Conservation (phyloP, 768 basidiomycete species). For the Vararia minispora region DNA sequence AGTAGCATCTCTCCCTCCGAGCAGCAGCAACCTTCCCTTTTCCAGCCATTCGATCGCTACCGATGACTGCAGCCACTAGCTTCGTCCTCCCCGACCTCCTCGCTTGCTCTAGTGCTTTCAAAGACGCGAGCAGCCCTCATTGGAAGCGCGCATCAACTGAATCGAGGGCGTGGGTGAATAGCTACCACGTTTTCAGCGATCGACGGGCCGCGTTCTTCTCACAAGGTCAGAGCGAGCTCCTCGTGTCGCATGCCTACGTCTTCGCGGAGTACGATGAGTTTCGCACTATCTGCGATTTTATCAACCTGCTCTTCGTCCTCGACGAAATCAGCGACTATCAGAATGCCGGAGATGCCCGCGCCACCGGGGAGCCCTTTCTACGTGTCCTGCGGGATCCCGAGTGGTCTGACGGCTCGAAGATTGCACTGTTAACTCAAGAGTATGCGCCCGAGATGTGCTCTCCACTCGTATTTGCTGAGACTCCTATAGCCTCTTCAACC, state of each 20-base stretch:
- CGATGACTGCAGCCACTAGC: slow-evolving; percentile 8
- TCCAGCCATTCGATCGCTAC: too few species aligned
- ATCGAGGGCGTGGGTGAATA: slow-evolving; percentile 52
- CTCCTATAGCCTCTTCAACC: slow-evolving; percentile 37
- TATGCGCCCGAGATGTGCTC: slow-evolving; percentile 14
- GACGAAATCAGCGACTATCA: slow-evolving; percentile 66
- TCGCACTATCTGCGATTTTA: slow-evolving; percentile 51
- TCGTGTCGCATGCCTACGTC: slow-evolving; percentile 50
- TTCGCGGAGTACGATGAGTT: slow-evolving; percentile 47
- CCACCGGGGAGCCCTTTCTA: slow-evolving; percentile 40
- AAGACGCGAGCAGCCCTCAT: slow-evolving; percentile 43
- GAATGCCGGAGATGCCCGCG: slow-evolving; percentile 39
- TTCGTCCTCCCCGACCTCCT: slow-evolving; percentile 50
- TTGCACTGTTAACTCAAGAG: slow-evolving; percentile 54
- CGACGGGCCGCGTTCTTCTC: slow-evolving; percentile 54
- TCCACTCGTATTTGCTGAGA: background rate
- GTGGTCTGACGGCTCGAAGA: slow-evolving; percentile 44
- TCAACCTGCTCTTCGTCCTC: slow-evolving; percentile 54
- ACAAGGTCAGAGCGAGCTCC: slow-evolving; percentile 47
- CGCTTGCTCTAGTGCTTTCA: slow-evolving; percentile 27
- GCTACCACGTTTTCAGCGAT: slow-evolving; percentile 46
- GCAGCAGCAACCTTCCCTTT: too few species aligned
- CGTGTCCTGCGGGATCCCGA: slow-evolving; percentile 39
- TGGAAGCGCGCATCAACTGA: slow-evolving; percentile 44
- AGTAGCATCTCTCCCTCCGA: too few species aligned